Base-by-base conservation (phyloP, 306 rosid genomes). In the Glycine tomentella region DNA sequence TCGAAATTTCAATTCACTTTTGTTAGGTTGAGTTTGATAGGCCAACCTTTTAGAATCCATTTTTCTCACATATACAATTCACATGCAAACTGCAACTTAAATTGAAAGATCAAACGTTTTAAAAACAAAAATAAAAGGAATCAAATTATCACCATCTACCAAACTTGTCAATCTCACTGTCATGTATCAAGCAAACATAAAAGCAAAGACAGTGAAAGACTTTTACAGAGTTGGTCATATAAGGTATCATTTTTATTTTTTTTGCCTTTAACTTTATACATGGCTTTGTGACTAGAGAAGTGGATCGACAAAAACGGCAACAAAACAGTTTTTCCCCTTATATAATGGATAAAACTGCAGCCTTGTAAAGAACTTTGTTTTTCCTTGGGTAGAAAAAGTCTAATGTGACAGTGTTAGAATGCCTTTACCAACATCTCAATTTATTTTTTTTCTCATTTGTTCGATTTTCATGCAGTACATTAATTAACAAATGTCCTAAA, bases 341-440 rank as follows among this genome's bases (percentile, higher is more conserved):
- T 50, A 75, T 65, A 38, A 65, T 65, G 38, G 71, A 40, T 74
- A 52, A 52, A 81, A 81, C 53, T 72, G 70, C 82, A 73, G 81
- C 71, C 69, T 65, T 57, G 81, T 63, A 78, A 83, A 42, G 53
- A 73, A 46, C 69, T 62, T 42, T 81, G 84, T 85, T 74, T 38
- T 84, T 83, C 80, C 84, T 83, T 50, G 58, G 50, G 48, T 75
- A 72, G 73, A 48, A 81, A 81, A 63, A 59, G 72, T 80, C 84
- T 82, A 71, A 82, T 42, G 65, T 71, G 20, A 50, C 67, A 38
- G 64, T 8, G 70, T 45, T 75, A 20, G 34, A 45, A 75, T 59
- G 80, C 48, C 69, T 57, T 74, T 74, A 5, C 14, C 52, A 74
- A 42, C 42, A 57, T 40, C 67, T 20, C 58, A 20, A 1, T 45